Evolutionary conservation across 106 monocot species (phyloP), one percentile per base, ranked within the genome.

Genomic region (Vanilla planifolia): DNA sequence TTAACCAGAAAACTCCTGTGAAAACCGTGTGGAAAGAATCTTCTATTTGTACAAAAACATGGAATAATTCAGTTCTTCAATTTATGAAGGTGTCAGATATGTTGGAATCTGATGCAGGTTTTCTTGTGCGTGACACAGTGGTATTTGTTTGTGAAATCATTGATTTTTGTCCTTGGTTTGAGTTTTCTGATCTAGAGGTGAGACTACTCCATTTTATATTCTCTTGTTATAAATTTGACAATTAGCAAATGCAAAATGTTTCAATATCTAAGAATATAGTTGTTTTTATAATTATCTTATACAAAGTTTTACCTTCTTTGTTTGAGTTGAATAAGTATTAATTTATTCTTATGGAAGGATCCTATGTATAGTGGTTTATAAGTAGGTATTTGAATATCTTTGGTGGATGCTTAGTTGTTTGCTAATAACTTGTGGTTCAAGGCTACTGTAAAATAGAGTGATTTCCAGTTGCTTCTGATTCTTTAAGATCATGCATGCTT

Each of bases 131-230:
- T 57, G 95, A 96, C 66, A 80, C 86, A 4, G 81, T 96, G 40
- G 76, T 90, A 16, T 96, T 96, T 55, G 65, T 96, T 37, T 96
- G 95, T 51, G 90, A 96, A 62, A 90, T 96, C 51, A 34, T 87
- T 45, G 95, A 96, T 76, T 86, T 86, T 68, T 96, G 89, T 55
- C 95, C 95, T 4, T 96, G 95, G 95, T 96, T 96, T 84, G 95
- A 96, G 51, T 96, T 96, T 64, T 83, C 84, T 33, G 95, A 90
- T 72, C 69, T 96, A 29, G 95, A 96, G 86, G 95, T 95, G 53
- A 78, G 86, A 47, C 23, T 72, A 66, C 43, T 64, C 10, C 42
- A 51, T 9, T n/a, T n/a, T n/a, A 22, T 7, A 42, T 53, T 7
- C 37, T 72, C 16, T 15, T 67, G 13, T 28, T 13, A 30, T 45